These are phyloP conservation scores for Quambalaria eucalypti DNA, from an alignment of 1,284 basidiomycete genomes.

Conservation along the genomic window DNA sequence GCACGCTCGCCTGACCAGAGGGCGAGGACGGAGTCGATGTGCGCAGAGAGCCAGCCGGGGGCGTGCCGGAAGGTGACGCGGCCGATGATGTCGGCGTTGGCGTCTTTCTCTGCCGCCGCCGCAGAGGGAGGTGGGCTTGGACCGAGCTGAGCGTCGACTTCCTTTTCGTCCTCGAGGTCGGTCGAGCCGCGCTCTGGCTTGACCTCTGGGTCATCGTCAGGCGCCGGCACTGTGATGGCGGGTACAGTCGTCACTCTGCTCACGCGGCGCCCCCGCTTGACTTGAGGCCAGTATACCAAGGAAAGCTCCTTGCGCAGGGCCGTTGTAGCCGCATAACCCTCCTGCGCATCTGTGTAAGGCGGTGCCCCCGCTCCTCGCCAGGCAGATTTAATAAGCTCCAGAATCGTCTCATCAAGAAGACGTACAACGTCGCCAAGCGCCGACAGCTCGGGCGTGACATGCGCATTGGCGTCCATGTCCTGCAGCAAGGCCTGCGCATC, in stretches of 20 bases:
- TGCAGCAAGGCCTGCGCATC: background rate
- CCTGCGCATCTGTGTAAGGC: background rate
- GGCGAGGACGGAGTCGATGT: slow-evolving; percentile 16
- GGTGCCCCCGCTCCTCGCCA: background rate
- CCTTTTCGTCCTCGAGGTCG: background rate
- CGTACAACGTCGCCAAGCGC: background rate
- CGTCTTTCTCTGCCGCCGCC: background rate
- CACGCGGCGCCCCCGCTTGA: background rate
- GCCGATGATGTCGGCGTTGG: slow-evolving; percentile 10
- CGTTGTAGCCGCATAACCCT: background rate
- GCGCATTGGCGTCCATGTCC: background rate
- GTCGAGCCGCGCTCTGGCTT: background rate
- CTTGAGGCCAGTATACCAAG: background rate
- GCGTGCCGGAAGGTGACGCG: slow-evolving; percentile 17
- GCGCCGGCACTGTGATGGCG: background rate
- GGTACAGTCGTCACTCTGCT: background rate
- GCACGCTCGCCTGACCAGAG: slow-evolving; percentile 25
- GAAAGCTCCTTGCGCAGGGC: background rate
- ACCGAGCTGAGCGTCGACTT: background rate
- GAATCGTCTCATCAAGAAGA: background rate
- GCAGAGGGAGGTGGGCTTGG: background rate
- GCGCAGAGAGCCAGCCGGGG: slow-evolving; percentile 10
- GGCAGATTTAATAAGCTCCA: background rate
- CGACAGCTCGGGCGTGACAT: background rate
- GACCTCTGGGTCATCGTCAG: background rate